A percentile compares a stretch with the other conserved stretches of the same genome.
Conservation (phyloP, 108 stramenopile genomes). For the Conticribra weissflogii region DNA sequence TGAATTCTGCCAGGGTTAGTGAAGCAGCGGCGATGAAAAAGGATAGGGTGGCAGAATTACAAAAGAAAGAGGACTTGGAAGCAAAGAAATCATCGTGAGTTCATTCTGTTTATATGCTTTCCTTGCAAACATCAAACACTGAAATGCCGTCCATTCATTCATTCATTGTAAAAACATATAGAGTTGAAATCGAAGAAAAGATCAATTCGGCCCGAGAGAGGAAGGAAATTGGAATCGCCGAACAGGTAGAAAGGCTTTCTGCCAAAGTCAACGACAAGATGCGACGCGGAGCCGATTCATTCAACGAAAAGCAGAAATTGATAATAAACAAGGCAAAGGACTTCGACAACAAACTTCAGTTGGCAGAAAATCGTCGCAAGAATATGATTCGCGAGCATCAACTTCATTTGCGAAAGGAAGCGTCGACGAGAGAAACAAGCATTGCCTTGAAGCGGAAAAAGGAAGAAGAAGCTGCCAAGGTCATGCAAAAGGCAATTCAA, state of each 20-base stretch:
- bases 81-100: neutral
- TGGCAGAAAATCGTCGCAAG: slow-evolving; percentile 22
- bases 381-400: slow-evolving; percentile 11
- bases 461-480: neutral
- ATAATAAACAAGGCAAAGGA: slow-evolving; percentile 10
- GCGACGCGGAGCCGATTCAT: slow-evolving; percentile 4
- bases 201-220: slow-evolving; percentile 9
- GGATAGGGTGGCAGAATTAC: slow-evolving; percentile 3
- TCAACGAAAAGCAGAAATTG: neutral
- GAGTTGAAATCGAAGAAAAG: slow-evolving; percentile 26
- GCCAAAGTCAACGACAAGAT: slow-evolving; percentile 18
- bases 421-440: slow-evolving; percentile 5
- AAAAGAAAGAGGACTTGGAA: neutral
- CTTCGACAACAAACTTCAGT: slow-evolving; percentile 10
- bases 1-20: neutral
- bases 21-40: slow-evolving; percentile 15
- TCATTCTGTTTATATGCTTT: too few relatives aligned
- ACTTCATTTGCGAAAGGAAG: neutral
- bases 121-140: too few relatives aligned
- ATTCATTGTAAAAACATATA: too few relatives aligned
- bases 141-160: too few relatives aligned
- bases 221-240: neutral
- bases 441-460: neutral
- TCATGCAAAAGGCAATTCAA: slow-evolving; percentile 2
- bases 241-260: slow-evolving; percentile 1